These are phyloP conservation scores for Dendrocalamus sinicus DNA, from an alignment of 176 grass and related monocot species.

Conservation along the genomic window DNA sequence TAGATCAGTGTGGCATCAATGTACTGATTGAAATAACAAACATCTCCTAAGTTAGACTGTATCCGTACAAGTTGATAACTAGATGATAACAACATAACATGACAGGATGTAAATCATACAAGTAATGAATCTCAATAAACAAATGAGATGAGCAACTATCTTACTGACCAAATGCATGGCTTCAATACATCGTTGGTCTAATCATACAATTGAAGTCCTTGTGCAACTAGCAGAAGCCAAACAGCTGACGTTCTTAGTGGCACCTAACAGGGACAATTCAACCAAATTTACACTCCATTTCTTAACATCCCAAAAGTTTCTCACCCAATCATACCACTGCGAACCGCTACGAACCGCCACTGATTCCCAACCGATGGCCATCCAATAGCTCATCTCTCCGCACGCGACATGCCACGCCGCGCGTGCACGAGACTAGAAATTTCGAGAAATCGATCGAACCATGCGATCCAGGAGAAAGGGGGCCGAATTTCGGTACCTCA, in stretches of 20 bases:
- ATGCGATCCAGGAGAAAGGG: neutral
- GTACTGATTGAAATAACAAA: conserved; percentile 25
- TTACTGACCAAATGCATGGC: neutral
- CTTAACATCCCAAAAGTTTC: neutral
- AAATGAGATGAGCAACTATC: conserved; percentile 18
- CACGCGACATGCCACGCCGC: neutral
- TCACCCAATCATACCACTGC: neutral
- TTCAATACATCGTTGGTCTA: neutral
- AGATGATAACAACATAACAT: neutral
- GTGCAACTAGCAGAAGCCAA: conserved; percentile 1
- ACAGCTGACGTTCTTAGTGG: neutral
- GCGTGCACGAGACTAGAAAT: neutral
- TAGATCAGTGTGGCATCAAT: neutral
- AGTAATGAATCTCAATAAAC: neutral
- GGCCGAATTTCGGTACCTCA: conserved; percentile 19
- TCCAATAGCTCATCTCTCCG: neutral
- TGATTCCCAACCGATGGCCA: neutral
- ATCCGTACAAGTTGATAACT: neutral
- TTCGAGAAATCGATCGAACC: neutral
- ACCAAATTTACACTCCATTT: neutral
- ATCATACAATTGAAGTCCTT: neutral
- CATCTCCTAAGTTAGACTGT: neutral
- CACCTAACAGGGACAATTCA: neutral
- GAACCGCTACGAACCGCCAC: neutral
- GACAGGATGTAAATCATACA: neutral